Evolutionary conservation across 495 filamentous ascomycete genomes (phyloP), one percentile per base, ranked within the genome.

Genomic region (Annulohypoxylon nitens): DNA sequence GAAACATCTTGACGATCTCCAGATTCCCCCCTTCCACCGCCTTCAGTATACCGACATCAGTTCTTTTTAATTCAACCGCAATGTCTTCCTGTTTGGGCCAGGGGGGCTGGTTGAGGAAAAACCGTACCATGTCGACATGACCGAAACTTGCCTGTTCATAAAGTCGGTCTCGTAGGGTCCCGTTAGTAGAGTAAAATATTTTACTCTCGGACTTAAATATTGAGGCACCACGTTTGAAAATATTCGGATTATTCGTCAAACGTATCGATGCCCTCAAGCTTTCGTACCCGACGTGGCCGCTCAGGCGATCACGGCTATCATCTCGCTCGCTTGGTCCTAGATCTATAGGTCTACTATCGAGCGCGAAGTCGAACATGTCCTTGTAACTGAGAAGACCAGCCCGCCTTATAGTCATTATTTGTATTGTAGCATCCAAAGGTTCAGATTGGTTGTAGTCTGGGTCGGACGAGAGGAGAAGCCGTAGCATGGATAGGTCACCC

Each of bases 401-500:
- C 11, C 18, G 0, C 3, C 16, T 1, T 2, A 69, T 33, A 14
- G 41, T 59, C 20, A 23, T 23, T 23, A 23, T 23, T 23, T 23
- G 2, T 48, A 5, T 3, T 18, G 1, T 7, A 45, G 50, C 57
- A 47, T 33, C 7, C 9, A 30, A 5, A 33, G 10, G 25, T 14
- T 10, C 11, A 33, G 25, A 33, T 53, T 53, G 50, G 9, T 55
- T n/a, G 20, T 51, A 51, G 18, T 23, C 8, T 12, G 51, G 25
- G 2, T 55, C 33, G 2, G 26, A 55, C n/a, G 51, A 34, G 12
- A 70, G 23, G 36, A 69, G 47, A 37, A 64, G 51, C 14, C 77
- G 81, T 54, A 82, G 70, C 50, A 75, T 67, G n/a, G 39, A 47
- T n/a, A 59, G 0, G 37, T 59, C 41, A n/a, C 64, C 64, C 16